Evolutionary conservation across 352 stramenopile species (phyloP).

Genomic region (Vaucheria bursata): DNA sequence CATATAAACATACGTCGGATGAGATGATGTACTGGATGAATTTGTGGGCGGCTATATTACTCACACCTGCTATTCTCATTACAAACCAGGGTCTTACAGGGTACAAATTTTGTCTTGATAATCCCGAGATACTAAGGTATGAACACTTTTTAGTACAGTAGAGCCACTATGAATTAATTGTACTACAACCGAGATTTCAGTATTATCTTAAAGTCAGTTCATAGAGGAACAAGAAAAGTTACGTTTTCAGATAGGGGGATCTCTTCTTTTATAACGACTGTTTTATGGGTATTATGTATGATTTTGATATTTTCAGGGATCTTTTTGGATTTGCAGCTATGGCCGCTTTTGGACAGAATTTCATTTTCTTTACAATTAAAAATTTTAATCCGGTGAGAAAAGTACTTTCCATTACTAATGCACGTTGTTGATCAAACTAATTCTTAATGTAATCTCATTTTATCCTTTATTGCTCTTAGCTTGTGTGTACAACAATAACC

Average conservation of each 20-base stretch:
- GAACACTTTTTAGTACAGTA: neutral
- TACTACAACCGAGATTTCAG: too few species aligned
- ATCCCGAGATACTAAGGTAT: constrained; percentile 55
- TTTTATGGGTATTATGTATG: too few species aligned
- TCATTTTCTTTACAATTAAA: constrained; percentile 98
- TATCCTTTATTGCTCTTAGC: constrained; percentile 17
- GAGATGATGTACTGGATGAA: constrained; percentile 73
- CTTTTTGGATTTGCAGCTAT: constrained; percentile 29
- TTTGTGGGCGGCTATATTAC: constrained; percentile 62
- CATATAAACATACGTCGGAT: constrained; percentile 60
- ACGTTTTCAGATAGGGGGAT: too few species aligned
- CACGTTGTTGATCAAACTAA: too few species aligned
- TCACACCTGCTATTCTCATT: constrained; percentile 56
- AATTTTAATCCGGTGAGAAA: constrained; percentile 76
- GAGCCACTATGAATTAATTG: too few species aligned
- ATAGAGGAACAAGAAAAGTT: too few species aligned
- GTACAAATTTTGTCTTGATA: constrained; percentile 58
- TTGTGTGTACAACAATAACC: constrained; percentile 97
- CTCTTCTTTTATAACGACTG: too few species aligned
- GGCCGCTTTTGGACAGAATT: constrained; percentile 87
- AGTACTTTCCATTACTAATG: too few species aligned
- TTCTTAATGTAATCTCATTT: too few species aligned
- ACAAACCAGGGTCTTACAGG: constrained; percentile 59
- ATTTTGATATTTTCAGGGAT: constrained; percentile 12
- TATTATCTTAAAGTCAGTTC: too few species aligned